Conservation (phyloP, 2,329 filamentous ascomycete genomes). For the Fusarium sp. region DNA sequence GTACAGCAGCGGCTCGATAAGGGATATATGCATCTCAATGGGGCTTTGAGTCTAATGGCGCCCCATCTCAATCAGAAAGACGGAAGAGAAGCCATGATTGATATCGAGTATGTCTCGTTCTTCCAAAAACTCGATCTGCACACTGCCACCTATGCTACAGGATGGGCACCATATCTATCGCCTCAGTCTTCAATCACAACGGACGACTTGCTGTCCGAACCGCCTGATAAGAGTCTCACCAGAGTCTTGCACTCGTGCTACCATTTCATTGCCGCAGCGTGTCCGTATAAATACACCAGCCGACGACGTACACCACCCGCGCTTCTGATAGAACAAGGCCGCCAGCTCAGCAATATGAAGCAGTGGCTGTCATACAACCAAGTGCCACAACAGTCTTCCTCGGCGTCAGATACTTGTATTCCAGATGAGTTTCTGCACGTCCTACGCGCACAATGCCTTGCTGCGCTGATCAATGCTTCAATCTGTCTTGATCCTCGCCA, state of each 20-base stretch:
- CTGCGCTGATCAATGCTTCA: slow-evolving; percentile 13
- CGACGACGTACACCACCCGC: slow-evolving; percentile 18
- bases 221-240: slow-evolving; percentile 10
- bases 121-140: slow-evolving; percentile 35
- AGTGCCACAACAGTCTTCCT: not conserved
- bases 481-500: slow-evolving; percentile 28
- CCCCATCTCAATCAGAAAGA: not conserved
- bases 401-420: accelerated
- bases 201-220: not conserved
- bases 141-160: slow-evolving; percentile 28
- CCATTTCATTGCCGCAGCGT: slow-evolving; percentile 26
- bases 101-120: slow-evolving; percentile 11
- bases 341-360: slow-evolving; percentile 23
- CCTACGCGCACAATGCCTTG: slow-evolving; percentile 30
- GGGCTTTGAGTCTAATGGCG: slow-evolving; percentile 22
- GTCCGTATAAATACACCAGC: slow-evolving; percentile 27
- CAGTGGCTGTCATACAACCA: slow-evolving; percentile 27
- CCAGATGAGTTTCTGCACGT: slow-evolving; percentile 17
- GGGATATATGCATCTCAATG: slow-evolving; percentile 18
- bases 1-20: slow-evolving; percentile 25
- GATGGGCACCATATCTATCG: slow-evolving; percentile 20
- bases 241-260: slow-evolving; percentile 24
- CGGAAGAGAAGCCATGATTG: not conserved
- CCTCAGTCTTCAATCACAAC: not conserved
- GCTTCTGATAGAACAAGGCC: slow-evolving; percentile 37